A percentile compares a stretch with the other conserved stretches of the same genome.
phyloP scores from a whole-genome alignment of 2,329 filamentous ascomycete species.

The Epichloe uncinata region DNA sequence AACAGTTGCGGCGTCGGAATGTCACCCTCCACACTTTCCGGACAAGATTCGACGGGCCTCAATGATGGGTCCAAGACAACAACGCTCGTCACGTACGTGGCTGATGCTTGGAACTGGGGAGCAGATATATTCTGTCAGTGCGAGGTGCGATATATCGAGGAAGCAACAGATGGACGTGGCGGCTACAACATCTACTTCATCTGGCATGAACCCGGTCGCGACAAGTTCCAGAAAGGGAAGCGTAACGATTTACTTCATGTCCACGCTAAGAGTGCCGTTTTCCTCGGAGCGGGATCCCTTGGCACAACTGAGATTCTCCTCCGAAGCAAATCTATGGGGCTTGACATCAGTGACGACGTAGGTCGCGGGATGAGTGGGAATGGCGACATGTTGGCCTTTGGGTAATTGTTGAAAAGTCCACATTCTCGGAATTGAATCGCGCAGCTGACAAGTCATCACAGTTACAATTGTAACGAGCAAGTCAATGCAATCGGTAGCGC shows the following conservation, averaged over 20 bases:
- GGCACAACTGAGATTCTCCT: constrained; percentile 55
- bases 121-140: constrained; percentile 59
- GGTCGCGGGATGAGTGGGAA: constrained; percentile 52
- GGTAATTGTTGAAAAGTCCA: constrained; percentile 19
- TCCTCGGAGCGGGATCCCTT: constrained; percentile 51
- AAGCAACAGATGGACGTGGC: constrained; percentile 28
- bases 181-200: constrained; percentile 53
- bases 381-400: constrained; percentile 52
- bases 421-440: not conserved
- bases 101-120: constrained; percentile 60
- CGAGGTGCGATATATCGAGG: constrained; percentile 49
- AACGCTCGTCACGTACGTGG: constrained; percentile 51
- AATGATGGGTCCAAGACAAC: constrained; percentile 58
- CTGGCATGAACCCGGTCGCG: constrained; percentile 48
- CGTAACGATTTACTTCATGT: constrained; percentile 54
- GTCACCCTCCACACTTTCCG: constrained; percentile 43
- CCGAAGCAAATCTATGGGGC: constrained; percentile 43
- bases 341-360: constrained; percentile 42
- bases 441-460: constrained; percentile 8
- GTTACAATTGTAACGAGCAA: constrained; percentile 44
- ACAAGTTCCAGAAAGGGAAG: constrained; percentile 34
- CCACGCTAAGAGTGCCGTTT: constrained; percentile 49
- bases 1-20: constrained; percentile 54
- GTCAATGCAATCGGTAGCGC: constrained; percentile 41
- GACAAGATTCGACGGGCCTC: constrained; percentile 49